Evolutionary conservation across 345 rosid genomes (phyloP).

Genomic region (Laguncularia racemosa): DNA sequence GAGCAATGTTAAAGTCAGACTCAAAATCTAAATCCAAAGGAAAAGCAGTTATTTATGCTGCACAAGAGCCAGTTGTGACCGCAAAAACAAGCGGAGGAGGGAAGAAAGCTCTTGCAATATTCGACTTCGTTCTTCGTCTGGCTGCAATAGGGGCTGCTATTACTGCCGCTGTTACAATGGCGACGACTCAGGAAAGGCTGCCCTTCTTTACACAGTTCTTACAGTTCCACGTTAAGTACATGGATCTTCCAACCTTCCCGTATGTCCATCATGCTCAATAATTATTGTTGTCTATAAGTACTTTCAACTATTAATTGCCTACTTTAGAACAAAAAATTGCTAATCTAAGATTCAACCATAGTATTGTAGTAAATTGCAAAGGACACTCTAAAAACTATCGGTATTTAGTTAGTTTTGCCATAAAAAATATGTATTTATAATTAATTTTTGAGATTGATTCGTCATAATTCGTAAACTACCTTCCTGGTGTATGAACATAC

Average conservation of each 20-base stretch:
- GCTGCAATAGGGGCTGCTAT: conserved; percentile 27
- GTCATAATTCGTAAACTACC: too few relatives aligned
- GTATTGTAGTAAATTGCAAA: too few relatives aligned
- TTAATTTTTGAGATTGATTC: too few relatives aligned
- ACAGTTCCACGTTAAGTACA: conserved; percentile 48
- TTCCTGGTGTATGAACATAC: too few relatives aligned
- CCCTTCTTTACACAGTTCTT: conserved; percentile 66
- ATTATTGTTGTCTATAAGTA: too few relatives aligned
- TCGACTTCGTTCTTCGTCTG: conserved; percentile 39
- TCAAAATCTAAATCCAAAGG: conserved; percentile 15
- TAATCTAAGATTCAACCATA: too few relatives aligned
- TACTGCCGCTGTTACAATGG: conserved; percentile 38
- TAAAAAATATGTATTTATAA: too few relatives aligned
- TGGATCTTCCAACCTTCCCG: conserved; percentile 18
- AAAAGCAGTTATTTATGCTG: conserved; percentile 13
- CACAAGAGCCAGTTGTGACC: not conserved
- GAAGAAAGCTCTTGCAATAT: conserved; percentile 34
- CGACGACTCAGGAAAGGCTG: conserved; percentile 31
- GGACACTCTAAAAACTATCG: too few relatives aligned
- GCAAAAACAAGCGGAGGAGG: conserved; percentile 12
- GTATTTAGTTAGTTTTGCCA: too few relatives aligned
- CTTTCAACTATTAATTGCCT: too few relatives aligned
- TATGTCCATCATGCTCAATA: too few relatives aligned
- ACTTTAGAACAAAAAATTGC: too few relatives aligned
- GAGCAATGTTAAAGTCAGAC: conserved; percentile 10